Evolutionary conservation across 257 asterid species (phyloP), one percentile per base, ranked within the genome.

Genomic region (Gynochthodes officinalis): DNA sequence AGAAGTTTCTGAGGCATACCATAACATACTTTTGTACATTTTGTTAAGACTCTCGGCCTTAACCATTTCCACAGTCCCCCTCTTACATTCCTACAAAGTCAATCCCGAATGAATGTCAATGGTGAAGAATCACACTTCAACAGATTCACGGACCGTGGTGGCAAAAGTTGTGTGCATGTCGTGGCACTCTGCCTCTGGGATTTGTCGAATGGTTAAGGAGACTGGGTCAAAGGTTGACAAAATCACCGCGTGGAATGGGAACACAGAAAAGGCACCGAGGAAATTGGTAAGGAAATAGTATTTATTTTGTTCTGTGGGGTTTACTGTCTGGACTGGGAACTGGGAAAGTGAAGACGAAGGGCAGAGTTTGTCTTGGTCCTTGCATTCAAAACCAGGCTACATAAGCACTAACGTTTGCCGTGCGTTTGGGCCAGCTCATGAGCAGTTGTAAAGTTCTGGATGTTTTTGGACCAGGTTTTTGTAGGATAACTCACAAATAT

Each of bases 191-290:
- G 62, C 32, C 23, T 54, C 18, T 10, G 61, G 10, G 35, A 33
- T 57, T 57, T 7, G 62, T 10, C 4, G 4, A n/a, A n/a, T n/a
- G 57, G 39, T 25, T n/a, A 46, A 19, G 37, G 6, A 53, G 32
- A 69, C 72, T 42, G 46, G 33, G 75, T 76, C 80, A 62, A 70
- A n/a, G 25, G 80, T 70, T 76, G 76, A 69, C 66, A 54, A 76
- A 63, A 16, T 2, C 35, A 50, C 70, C 72, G 72, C 14, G 72
- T 70, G 71, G 67, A 70, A 49, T 46, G 39, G 75, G 49, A 60
- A 37, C 60, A 6, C 43, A 49, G 28, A 15, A 15, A 37, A 39
- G 19, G 15, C 23, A 37, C 32, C 23, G 2, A 42, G 52, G 53
- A 73, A 63, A 33, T 48, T 50, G 9, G 1, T 15, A 12, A 33